These are phyloP conservation scores for Staphylotrichum tortipilum DNA, from an alignment of 495 filamentous ascomycete species.

Conservation along the genomic window DNA sequence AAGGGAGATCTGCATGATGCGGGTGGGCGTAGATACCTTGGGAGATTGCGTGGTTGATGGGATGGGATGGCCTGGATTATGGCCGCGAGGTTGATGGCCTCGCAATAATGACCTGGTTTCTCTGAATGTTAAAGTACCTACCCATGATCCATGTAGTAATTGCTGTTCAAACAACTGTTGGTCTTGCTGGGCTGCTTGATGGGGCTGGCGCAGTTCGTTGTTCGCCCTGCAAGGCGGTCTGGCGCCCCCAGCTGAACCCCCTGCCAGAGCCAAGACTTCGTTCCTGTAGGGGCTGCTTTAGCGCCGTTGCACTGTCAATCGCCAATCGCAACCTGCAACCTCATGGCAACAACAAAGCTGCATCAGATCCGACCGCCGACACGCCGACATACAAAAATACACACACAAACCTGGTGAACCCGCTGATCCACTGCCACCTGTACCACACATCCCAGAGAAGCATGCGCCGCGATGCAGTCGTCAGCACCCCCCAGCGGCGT, in stretches of 20 bases:
- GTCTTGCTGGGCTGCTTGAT: background rate
- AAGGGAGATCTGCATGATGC: no score
- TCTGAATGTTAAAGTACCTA: no score
- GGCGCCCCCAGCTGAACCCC: no score
- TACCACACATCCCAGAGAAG: background rate
- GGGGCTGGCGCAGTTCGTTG: no score
- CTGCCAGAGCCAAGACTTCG: slow-evolving; percentile 1
- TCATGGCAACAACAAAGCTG: no score
- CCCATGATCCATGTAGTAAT: no score
- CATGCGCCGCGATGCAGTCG: slow-evolving; percentile 15
- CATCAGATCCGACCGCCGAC: background rate
- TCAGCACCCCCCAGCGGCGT: slow-evolving; percentile 22
- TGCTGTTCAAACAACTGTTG: no score
- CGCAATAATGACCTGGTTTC: no score
- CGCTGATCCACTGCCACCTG: background rate
- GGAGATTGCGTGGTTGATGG: no score
- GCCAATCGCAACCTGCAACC: background rate
- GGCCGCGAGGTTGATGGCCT: no score
- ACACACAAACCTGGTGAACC: background rate
- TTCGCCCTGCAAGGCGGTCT: background rate
- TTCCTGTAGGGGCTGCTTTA: background rate
- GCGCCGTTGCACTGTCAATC: background rate
- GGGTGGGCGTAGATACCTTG: no score
- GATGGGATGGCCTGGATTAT: no score
- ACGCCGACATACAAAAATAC: background rate